Conservation (phyloP, 208 protist species). For the Trypanosoma theileri region DNA sequence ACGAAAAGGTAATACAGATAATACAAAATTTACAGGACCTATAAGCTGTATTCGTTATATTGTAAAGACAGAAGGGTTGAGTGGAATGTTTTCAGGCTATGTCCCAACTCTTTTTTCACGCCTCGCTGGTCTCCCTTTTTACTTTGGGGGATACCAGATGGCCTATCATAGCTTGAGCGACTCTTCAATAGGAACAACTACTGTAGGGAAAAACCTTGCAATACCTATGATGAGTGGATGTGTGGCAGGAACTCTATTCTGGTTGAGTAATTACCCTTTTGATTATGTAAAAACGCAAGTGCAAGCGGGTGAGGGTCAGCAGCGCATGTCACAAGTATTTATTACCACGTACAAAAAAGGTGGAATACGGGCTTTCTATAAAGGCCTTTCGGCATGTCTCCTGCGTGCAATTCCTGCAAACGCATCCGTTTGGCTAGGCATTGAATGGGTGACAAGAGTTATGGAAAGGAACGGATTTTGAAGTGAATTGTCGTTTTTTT, state of each 20-base stretch:
- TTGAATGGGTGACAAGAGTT: constrained; percentile 48
- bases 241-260: constrained; percentile 59
- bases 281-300: constrained; percentile 73
- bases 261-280: constrained; percentile 71
- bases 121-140: constrained; percentile 69
- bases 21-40: constrained; percentile 33
- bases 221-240: constrained; percentile 59
- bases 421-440: constrained; percentile 69
- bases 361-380: constrained; percentile 59
- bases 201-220: constrained; percentile 38
- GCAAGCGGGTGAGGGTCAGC: constrained; percentile 40
- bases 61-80: constrained; percentile 33
- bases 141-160: constrained; percentile 61
- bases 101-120: constrained; percentile 52
- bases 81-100: constrained; percentile 59
- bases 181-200: constrained; percentile 2
- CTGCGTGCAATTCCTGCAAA: constrained; percentile 67
- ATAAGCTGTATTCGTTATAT: constrained; percentile 46
- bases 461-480: constrained; percentile 52
- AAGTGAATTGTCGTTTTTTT: not conserved
- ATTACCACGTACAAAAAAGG: constrained; percentile 33
- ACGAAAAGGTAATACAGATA: constrained; percentile 38
- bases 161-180: constrained; percentile 22
- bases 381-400: constrained; percentile 60
- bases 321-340: constrained; percentile 38